phyloP scores from a whole-genome alignment of 202 grass and related monocot species.

The Schoenoplectus tabernaemontani region DNA sequence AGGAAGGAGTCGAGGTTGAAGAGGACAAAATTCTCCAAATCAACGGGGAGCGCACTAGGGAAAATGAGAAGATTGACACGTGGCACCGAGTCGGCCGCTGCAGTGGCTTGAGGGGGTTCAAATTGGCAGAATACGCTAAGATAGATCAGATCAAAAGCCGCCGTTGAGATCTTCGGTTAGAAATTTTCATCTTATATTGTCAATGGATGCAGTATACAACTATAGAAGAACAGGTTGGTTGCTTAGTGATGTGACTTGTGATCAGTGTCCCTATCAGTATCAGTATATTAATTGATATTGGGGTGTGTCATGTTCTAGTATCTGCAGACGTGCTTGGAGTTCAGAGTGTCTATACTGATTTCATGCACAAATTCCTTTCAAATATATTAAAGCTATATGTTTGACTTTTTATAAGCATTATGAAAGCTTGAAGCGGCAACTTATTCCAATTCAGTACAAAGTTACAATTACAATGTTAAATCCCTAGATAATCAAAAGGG shows the following conservation, averaged over 20 bases:
- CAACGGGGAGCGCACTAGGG: neutral
- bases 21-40: neutral
- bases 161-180: neutral
- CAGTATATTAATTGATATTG: neutral
- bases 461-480: too few species aligned
- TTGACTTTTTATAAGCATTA: neutral
- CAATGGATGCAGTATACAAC: neutral
- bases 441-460: too few species aligned
- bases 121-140: neutral
- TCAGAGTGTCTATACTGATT: neutral
- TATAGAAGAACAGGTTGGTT: neutral
- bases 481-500: too few species aligned
- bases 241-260: neutral
- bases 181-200: neutral
- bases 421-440: neutral
- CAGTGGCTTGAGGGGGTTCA: neutral
- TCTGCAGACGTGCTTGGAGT: neutral
- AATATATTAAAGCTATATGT: too few species aligned
- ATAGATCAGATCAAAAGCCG: constrained; percentile 2
- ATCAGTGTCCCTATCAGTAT: neutral
- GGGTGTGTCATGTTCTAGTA: neutral
- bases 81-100: neutral
- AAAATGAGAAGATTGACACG: neutral
- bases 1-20: constrained; percentile 20
- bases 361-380: neutral